These are phyloP conservation scores for Mycena belliarum DNA, from an alignment of 768 basidiomycete genomes.

Conservation along the genomic window DNA sequence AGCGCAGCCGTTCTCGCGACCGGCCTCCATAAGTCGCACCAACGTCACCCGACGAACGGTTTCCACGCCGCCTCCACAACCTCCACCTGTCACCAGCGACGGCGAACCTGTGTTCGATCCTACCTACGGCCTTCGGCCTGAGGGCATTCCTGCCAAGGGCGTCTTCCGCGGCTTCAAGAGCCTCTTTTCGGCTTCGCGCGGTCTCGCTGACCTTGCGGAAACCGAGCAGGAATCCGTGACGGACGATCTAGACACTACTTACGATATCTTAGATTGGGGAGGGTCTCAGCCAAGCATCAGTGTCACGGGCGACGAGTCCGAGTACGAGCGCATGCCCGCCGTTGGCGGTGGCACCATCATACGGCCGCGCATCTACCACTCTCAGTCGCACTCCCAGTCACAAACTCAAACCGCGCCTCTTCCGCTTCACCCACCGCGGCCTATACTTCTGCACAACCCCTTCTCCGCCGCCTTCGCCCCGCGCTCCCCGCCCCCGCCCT, in stretches of 20 bases:
- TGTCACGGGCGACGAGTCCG: conserved; percentile 46
- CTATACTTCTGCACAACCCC: conserved; percentile 21
- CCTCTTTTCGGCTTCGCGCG: conserved; percentile 66
- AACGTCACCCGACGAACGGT: conserved; percentile 27
- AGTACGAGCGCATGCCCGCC: conserved; percentile 89
- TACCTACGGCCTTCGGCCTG: conserved; percentile 92
- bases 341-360: conserved; percentile 89
- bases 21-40: conserved; percentile 20
- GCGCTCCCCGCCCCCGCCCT: conserved; percentile 17
- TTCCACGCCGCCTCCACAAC: conserved; percentile 22
- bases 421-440: conserved; percentile 23
- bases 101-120: conserved; percentile 66
- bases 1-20: conserved; percentile 4
- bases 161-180: conserved; percentile 78
- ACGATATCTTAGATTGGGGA: conserved; percentile 74
- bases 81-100: conserved; percentile 60
- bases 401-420: not conserved
- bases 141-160: conserved; percentile 84
- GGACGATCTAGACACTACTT: conserved; percentile 46
- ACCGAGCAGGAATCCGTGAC: conserved; percentile 46
- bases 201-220: conserved; percentile 81
- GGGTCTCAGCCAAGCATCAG: conserved; percentile 41
- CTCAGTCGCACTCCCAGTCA: conserved; percentile 79
- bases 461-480: conserved; percentile 21
- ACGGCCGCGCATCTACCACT: conserved; percentile 82